These are phyloP conservation scores for Cymbidium sinense DNA, from an alignment of 106 monocot genomes.

Conservation along the genomic window DNA sequence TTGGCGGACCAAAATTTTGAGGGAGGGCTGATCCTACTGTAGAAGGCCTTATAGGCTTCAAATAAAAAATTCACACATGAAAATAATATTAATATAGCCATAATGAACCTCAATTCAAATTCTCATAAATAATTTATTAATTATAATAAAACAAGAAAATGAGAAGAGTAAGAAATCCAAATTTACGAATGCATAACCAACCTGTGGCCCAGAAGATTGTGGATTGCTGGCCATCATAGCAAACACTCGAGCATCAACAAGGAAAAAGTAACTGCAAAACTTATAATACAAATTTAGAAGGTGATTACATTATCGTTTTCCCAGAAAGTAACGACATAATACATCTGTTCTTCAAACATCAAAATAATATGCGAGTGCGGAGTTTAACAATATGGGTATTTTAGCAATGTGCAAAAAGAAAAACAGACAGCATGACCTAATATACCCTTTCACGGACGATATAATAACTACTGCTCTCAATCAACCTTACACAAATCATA, in stretches of 20 bases:
- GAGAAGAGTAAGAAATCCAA: not conserved
- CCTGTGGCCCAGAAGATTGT: conserved; percentile 67
- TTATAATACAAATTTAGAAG: not conserved
- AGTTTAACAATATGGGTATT: not conserved
- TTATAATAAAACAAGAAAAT: not conserved
- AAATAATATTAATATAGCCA: not conserved
- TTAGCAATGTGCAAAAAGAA: not conserved
- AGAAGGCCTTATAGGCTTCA: conserved; percentile 40
- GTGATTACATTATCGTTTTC: not conserved
- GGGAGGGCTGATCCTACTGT: conserved; percentile 29
- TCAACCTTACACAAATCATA: not conserved
- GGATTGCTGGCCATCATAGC: conserved; percentile 52
- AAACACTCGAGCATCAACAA: not conserved
- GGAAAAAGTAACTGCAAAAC: conserved; percentile 1
- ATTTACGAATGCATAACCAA: conserved; percentile 5
- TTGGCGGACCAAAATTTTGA: conserved; percentile 52
- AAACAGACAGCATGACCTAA: not conserved
- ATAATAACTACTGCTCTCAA: not conserved
- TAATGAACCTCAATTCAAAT: not conserved
- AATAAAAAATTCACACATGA: conserved; percentile 3
- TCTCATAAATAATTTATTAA: not conserved
- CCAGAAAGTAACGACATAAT: not conserved
- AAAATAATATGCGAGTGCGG: not conserved
- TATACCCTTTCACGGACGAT: not conserved
- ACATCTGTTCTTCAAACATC: not conserved